Conservation (phyloP, 208 protist genomes). For the Leishmania guyanensis region DNA sequence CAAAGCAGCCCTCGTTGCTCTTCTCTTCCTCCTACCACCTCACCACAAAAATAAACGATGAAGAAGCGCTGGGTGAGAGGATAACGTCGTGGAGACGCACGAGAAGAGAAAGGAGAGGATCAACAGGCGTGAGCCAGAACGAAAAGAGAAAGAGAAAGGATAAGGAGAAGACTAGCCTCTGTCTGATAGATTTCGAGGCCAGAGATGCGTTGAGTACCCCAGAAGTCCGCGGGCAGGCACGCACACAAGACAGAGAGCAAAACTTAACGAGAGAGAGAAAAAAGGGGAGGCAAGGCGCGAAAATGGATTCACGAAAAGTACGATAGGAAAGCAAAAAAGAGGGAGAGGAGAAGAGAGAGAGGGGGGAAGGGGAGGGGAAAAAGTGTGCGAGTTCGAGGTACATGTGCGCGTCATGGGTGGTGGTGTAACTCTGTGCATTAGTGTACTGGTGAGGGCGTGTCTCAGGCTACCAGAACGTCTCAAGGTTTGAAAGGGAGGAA, state of each 20-base stretch:
- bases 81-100: background rate
- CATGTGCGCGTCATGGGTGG: background rate
- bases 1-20: background rate
- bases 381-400: background rate
- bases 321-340: background rate
- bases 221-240: background rate
- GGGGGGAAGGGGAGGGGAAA: background rate
- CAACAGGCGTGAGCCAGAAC: background rate
- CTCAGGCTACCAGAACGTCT: background rate
- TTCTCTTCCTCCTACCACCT: background rate
- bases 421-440: background rate
- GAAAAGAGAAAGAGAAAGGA: constrained; percentile 7
- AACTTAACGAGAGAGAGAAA: background rate
- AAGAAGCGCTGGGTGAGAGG: background rate
- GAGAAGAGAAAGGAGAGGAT: background rate
- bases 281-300: background rate
- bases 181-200: background rate
- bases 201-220: background rate
- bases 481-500: background rate
- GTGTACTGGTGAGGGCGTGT: background rate
- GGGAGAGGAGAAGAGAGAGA: background rate
- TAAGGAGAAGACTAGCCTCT: background rate
- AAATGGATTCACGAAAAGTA: background rate
- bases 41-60: background rate
- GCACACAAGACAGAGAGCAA: background rate